Evolutionary conservation across 2,329 filamentous ascomycete genomes (phyloP).

Genomic region (Pseudogymnoascus sp.): DNA sequence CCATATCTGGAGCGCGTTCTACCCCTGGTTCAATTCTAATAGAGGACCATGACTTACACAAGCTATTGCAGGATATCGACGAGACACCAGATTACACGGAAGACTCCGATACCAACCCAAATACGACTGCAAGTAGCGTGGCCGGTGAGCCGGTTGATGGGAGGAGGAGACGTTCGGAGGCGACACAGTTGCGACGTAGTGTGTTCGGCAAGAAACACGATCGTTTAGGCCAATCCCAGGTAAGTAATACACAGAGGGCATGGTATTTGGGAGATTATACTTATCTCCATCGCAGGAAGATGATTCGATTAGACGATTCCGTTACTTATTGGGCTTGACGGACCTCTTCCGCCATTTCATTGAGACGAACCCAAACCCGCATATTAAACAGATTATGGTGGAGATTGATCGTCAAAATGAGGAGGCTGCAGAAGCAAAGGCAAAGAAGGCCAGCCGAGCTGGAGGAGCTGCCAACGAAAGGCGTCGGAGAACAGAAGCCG

Average conservation of each 20-base stretch:
- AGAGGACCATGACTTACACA: slow-evolving; percentile 10
- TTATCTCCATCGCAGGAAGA: slow-evolving; percentile 56
- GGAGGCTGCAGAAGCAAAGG: slow-evolving; percentile 59
- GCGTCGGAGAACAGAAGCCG: slow-evolving; percentile 84
- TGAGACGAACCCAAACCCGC: slow-evolving; percentile 91
- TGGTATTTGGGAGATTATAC: background rate
- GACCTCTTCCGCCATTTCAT: slow-evolving; percentile 99
- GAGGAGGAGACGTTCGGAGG: slow-evolving; percentile 77
- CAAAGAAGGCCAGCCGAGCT: slow-evolving; percentile 65
- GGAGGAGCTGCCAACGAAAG: slow-evolving; percentile 75
- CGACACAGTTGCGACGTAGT: slow-evolving; percentile 80
- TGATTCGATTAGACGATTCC: slow-evolving; percentile 88
- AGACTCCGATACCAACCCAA: slow-evolving; percentile 59
- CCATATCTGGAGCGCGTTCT: background rate
- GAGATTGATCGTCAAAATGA: slow-evolving; percentile 92
- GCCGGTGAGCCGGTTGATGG: slow-evolving; percentile 72
- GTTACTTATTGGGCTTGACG: slow-evolving; percentile 88
- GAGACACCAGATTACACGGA: slow-evolving; percentile 60
- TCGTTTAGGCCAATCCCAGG: slow-evolving; percentile 84
- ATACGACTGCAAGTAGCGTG: slow-evolving; percentile 74
- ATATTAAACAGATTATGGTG: slow-evolving; percentile 85
- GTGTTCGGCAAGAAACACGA: slow-evolving; percentile 95
- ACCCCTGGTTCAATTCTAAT: background rate
- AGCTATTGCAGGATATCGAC: slow-evolving; percentile 46
- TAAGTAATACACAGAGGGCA: slow-evolving; percentile 33